These are phyloP conservation scores for Diaporthe sp. DNA, from an alignment of 2,329 filamentous ascomycete species.

Conservation along the genomic window DNA sequence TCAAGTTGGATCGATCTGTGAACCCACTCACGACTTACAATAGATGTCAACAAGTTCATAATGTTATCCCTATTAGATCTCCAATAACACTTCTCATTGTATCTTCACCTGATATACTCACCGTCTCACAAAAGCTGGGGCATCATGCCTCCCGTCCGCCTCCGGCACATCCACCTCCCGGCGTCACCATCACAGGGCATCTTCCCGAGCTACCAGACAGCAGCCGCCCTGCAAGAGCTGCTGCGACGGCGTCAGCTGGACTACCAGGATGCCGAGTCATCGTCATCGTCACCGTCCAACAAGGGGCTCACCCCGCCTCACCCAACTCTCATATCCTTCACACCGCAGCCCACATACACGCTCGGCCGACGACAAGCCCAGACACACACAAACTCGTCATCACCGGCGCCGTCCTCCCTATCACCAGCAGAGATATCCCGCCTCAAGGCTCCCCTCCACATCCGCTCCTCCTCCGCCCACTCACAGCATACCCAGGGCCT, in stretches of 20 bases:
- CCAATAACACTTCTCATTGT: not conserved
- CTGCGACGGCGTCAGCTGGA: conserved; percentile 67
- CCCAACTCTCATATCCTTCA: conserved; percentile 85
- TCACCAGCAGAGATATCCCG: conserved; percentile 59
- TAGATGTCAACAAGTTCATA: not conserved
- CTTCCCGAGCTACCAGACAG: conserved; percentile 55
- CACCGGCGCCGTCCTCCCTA: conserved; percentile 55
- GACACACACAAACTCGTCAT: conserved; percentile 45
- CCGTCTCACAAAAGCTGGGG: not conserved
- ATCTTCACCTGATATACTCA: not conserved
- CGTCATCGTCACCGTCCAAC: conserved; percentile 35
- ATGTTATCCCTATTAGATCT: not conserved
- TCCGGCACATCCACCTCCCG: conserved; percentile 57
- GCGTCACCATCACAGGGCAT: conserved; percentile 45
- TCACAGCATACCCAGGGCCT: not conserved
- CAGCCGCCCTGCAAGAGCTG: conserved; percentile 54
- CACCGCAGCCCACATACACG: conserved; percentile 87
- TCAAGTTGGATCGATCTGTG: not conserved
- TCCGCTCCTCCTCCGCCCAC: conserved; percentile 46
- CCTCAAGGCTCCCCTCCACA: conserved; percentile 58
- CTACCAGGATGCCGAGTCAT: conserved; percentile 61
- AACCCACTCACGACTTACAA: not conserved
- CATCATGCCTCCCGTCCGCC: conserved; percentile 43
- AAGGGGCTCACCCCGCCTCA: conserved; percentile 60
- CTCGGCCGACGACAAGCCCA: conserved; percentile 83